Base-by-base conservation (phyloP, 768 basidiomycete species). In the Lentinula edodes region DNA sequence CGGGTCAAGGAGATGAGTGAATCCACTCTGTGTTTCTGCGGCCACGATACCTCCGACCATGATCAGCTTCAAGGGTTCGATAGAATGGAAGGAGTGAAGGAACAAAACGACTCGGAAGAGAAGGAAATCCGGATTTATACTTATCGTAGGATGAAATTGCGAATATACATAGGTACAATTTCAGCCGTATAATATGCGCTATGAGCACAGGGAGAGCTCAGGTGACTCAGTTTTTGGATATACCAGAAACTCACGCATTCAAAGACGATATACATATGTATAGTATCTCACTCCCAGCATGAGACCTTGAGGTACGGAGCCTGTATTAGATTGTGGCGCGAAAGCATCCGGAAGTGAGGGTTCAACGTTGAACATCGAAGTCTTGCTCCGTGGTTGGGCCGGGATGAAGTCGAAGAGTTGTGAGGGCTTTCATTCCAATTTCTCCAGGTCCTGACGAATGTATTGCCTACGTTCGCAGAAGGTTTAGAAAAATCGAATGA, bases 1-100 rank as follows among this genome's bases (percentile, higher is more conserved):
- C 2, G 62, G 62, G 42, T 65, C 62, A 52, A 65, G 52, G 28
- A 63, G 58, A 51, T 63, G 58, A 18, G 48, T 34, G 34, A 53
- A 65, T 23, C 62, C 62, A 28, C 34, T 15, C 32, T 58, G 41
- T 12, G 7, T 42, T 36, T 46, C 56, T 20, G 41, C 56, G 8
- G 56, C 23, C 16, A 58, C 20, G 16, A 58, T 58, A 35, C 56
- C 56, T 15, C 56, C 56, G 13, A 15, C 41, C 54, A 56, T 56
- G 36, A 13, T 36, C 16, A 1, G 34, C 13, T 13, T 56, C 28
- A 23, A 34, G 6, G 34, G 20, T 16, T 34, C 16, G 38, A 20
- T 23, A 28, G 28, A 3, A 28, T 28, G 28, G 28, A 28, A 28
- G 28, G 28, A 28, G 28, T 28, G 3, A 28, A 28, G 28, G 28